These are phyloP conservation scores for Ogataea nitratoaversa DNA, from an alignment of 805 yeast species.

Conservation along the genomic window DNA sequence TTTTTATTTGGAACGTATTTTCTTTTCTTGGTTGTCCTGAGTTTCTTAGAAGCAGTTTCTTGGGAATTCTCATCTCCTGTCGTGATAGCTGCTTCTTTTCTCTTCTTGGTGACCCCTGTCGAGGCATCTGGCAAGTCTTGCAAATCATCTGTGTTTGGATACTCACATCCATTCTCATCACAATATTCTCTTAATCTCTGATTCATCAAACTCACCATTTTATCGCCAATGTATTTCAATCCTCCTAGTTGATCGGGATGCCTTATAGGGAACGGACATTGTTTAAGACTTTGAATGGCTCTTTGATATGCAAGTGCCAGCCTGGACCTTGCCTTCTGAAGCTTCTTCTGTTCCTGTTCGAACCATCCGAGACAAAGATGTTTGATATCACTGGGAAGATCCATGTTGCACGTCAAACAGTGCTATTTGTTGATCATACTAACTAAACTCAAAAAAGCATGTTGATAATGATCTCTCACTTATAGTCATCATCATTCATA, in stretches of 20 bases:
- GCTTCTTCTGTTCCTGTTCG: constrained; percentile 44
- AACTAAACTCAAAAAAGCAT: too few relatives aligned
- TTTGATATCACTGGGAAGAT: constrained; percentile 45
- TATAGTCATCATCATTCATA: too few relatives aligned
- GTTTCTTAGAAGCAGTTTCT: background rate
- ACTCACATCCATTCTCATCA: constrained; percentile 39
- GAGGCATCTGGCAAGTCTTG: background rate
- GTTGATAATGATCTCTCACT: too few relatives aligned
- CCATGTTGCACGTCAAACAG: too few relatives aligned
- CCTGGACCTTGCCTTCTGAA: constrained; percentile 47
- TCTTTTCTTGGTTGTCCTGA: constrained; percentile 16
- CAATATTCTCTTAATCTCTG: constrained; percentile 52
- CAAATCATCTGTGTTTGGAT: constrained; percentile 34
- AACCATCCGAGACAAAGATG: constrained; percentile 55
- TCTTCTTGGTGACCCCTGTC: constrained; percentile 18
- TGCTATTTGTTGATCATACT: too few relatives aligned
- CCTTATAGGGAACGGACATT: constrained; percentile 39
- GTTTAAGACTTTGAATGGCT: constrained; percentile 51
- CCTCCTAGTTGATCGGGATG: constrained; percentile 56
- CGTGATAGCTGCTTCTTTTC: constrained; percentile 7
- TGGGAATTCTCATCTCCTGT: background rate
- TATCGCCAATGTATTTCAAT: constrained; percentile 70
- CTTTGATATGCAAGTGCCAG: constrained; percentile 47
- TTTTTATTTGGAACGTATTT: constrained; percentile 68
- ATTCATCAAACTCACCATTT: constrained; percentile 51